A percentile compares a stretch with the other conserved stretches of the same genome.
Conservation (phyloP, 1,284 basidiomycete species). For the Ustilago hordei region DNA sequence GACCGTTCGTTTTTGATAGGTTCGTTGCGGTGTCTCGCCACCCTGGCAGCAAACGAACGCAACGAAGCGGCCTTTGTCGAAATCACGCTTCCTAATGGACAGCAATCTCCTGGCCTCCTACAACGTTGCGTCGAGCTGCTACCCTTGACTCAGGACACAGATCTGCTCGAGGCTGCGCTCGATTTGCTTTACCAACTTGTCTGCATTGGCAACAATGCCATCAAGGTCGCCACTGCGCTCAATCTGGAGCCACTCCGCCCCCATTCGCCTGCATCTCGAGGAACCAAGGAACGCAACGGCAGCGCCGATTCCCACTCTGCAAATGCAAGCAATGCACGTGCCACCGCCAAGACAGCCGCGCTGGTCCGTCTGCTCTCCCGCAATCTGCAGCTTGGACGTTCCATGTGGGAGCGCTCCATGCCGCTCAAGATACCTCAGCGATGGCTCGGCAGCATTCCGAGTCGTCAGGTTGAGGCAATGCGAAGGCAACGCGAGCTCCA, state of each 20-base stretch:
- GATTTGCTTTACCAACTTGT: slow-evolving; percentile 65
- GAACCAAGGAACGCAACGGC: neutral
- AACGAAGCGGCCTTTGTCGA: slow-evolving; percentile 61
- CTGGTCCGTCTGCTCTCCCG: slow-evolving; percentile 51
- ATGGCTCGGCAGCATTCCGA: slow-evolving; percentile 35
- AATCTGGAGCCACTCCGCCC: slow-evolving; percentile 1
- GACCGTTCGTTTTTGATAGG: slow-evolving; percentile 63
- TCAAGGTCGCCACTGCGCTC: slow-evolving; percentile 42
- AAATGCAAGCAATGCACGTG: slow-evolving; percentile 5
- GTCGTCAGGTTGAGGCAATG: slow-evolving; percentile 19
- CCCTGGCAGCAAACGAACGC: slow-evolving; percentile 51
- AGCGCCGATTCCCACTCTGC: neutral
- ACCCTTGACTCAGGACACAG: slow-evolving; percentile 58
- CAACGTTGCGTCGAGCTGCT: slow-evolving; percentile 60
- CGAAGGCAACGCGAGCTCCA: slow-evolving; percentile 44
- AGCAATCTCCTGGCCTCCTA: slow-evolving; percentile 53
- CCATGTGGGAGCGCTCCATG: slow-evolving; percentile 58
- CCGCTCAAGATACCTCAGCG: slow-evolving; percentile 35
- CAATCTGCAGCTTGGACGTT: slow-evolving; percentile 55
- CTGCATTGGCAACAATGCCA: slow-evolving; percentile 59
- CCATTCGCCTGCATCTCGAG: slow-evolving; percentile 1
- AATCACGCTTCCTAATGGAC: slow-evolving; percentile 24
- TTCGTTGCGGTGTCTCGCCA: slow-evolving; percentile 58
- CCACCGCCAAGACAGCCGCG: slow-evolving; percentile 33
- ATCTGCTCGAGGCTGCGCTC: slow-evolving; percentile 61